Evolutionary conservation across 2,329 filamentous ascomycete genomes (phyloP).

Genomic region (Aspergillus flavus): DNA sequence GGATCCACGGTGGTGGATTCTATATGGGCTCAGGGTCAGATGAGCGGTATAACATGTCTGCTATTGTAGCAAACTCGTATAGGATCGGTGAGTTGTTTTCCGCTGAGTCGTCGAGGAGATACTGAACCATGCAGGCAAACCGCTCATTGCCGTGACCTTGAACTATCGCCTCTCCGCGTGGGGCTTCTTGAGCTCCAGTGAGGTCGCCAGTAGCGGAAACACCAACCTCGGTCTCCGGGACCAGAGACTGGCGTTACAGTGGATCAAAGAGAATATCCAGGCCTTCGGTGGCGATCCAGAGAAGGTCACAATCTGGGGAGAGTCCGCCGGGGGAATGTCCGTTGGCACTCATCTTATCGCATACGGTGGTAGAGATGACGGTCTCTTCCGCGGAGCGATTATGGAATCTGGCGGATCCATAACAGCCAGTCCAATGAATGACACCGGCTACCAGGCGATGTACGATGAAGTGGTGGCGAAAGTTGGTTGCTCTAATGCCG

Average conservation of each 20-base stretch:
- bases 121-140: slow-evolving; percentile 38
- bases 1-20: slow-evolving; percentile 64
- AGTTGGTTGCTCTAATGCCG: slow-evolving; percentile 60
- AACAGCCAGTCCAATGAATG: slow-evolving; percentile 42
- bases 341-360: slow-evolving; percentile 56
- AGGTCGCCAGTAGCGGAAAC: slow-evolving; percentile 44
- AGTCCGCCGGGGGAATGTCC: slow-evolving; percentile 56
- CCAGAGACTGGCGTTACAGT: slow-evolving; percentile 41
- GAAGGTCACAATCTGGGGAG: slow-evolving; percentile 56
- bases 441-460: slow-evolving; percentile 44
- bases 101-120: background rate
- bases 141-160: slow-evolving; percentile 57
- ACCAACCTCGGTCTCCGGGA: slow-evolving; percentile 60
- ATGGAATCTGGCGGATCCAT: slow-evolving; percentile 57
- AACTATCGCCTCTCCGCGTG: slow-evolving; percentile 58
- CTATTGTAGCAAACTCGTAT: slow-evolving; percentile 58
- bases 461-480: slow-evolving; percentile 65
- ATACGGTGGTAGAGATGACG: slow-evolving; percentile 57
- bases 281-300: slow-evolving; percentile 38
- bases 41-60: slow-evolving; percentile 64
- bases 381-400: slow-evolving; percentile 58
- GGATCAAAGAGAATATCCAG: slow-evolving; percentile 41
- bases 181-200: slow-evolving; percentile 56
- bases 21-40: slow-evolving; percentile 54
- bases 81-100: slow-evolving; percentile 39